Conservation (phyloP, 345 rosid species). For the Balakata baccata region DNA sequence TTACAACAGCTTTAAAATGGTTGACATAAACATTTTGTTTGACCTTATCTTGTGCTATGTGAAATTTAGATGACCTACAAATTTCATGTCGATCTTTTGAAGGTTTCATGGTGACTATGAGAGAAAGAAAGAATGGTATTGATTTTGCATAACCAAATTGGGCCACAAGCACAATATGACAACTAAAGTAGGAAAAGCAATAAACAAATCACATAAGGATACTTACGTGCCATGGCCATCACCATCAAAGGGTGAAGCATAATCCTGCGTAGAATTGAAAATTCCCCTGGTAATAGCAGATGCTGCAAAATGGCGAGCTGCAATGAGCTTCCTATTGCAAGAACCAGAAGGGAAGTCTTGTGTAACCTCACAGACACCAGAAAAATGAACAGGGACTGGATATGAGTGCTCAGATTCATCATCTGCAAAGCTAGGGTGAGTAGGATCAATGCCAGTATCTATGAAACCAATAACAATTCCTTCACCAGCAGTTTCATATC, state of each 20-base stretch:
- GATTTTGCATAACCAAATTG: not conserved
- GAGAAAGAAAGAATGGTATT: not conserved
- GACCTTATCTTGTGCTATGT: no score
- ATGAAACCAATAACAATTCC: conserved; percentile 88
- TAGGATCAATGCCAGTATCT: conserved; percentile 95
- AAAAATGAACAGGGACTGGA: conserved; percentile 78
- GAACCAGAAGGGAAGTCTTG: conserved; percentile 95
- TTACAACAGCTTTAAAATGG: not conserved
- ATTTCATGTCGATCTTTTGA: not conserved
- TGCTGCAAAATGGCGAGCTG: conserved; percentile 94
- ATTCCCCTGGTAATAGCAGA: conserved; percentile 82
- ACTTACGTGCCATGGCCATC: conserved; percentile 44
- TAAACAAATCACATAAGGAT: conserved; percentile 6
- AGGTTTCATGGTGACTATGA: not conserved
- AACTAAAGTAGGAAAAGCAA: not conserved
- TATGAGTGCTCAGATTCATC: conserved; percentile 47
- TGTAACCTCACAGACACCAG: conserved; percentile 94
- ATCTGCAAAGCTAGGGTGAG: conserved; percentile 82
- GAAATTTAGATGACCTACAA: no score
- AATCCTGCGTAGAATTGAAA: no score
- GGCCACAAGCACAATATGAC: not conserved
- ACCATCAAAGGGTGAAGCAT: no score
- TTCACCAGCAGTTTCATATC: conserved; percentile 82
- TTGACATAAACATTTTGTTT: not conserved
- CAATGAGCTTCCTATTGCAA: conserved; percentile 90